Percentiles rank a stretch among this genome's conserved stretches.
Conservation (phyloP, 345 rosid genomes). For the Syzygium oleosum region DNA sequence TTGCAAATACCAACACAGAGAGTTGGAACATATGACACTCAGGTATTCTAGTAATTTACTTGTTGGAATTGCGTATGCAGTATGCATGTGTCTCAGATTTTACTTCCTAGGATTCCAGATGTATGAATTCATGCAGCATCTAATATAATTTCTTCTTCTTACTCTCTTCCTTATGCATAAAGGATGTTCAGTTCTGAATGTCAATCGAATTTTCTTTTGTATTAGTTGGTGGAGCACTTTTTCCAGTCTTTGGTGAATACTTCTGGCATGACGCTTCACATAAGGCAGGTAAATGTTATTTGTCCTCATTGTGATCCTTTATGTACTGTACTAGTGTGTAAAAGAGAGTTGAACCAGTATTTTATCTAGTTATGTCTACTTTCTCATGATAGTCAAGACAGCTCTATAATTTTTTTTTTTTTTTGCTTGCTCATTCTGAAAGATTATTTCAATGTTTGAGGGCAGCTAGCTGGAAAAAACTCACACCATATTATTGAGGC, state of each 20-base stretch:
- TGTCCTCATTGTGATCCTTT: not conserved
- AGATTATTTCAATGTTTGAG: not conserved
- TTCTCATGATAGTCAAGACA: not conserved
- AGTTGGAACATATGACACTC: constrained; percentile 89
- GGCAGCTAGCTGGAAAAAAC: constrained; percentile 86
- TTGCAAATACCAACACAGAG: constrained; percentile 71
- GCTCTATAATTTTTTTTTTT: not conserved
- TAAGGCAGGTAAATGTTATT: constrained; percentile 57
- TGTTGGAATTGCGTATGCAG: not conserved
- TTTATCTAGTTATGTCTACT: not conserved
- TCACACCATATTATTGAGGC: constrained; percentile 97
- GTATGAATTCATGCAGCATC: not conserved
- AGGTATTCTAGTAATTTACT: constrained; percentile 25
- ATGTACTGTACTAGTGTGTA: not conserved
- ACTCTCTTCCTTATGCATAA: not conserved
- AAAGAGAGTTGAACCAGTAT: not conserved
- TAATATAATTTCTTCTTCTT: not conserved
- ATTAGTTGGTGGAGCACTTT: constrained; percentile 88
- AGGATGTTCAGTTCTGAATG: not conserved
- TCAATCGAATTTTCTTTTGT: not conserved
- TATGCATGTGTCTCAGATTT: not conserved
- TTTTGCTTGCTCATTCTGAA: not conserved
- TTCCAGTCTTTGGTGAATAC: constrained; percentile 91
- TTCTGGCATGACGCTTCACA: constrained; percentile 97
- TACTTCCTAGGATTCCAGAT: not conserved